Evolutionary conservation across 768 basidiomycete genomes (phyloP), one percentile per base, ranked within the genome.

Genomic region (Dacryopinax spathularia): DNA sequence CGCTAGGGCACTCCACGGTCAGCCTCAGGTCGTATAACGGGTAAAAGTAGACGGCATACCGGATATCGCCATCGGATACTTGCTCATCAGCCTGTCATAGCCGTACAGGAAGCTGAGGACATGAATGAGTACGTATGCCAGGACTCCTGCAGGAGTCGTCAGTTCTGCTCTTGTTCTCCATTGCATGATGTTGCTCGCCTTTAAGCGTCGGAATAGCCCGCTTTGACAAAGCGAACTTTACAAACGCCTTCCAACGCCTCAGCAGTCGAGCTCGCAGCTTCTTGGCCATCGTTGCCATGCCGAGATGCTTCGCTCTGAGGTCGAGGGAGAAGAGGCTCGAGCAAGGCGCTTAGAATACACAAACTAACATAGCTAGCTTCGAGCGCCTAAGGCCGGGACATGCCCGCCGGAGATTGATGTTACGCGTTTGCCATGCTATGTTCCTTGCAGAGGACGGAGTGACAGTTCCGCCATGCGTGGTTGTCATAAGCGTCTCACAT

Each of bases 101-200:
- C 63, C 62, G 10, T 62, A 35, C 22, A 68, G 63, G 33, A 73
- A 68, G 60, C 68, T 64, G 33, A 73, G 56, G 16, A 71, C 62
- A 31, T 70, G 65, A n/a, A 69, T 69, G n/a, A 73, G 60, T 12
- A 65, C 63, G 62, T 70, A 73, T 18, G 70, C 67, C 3, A 73
- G 56, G 27, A 67, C 64, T 34, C 69, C 72, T 66, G 56, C 33
- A 34, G 25, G 16, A 41, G 12, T 10, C 4, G 25, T 10, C 37
- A 7, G 34, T 59, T 10, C 13, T 61, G 31, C 34, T 33, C 33
- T 61, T 29, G 6, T 35, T 3, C 34, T 22, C 31, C 25, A 61
- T 10, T 15, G 18, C 29, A 64, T 60, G 43, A 13, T 7, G 43
- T 44, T 44, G 43, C 48, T 25, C 13, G 31, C 48, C 48, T 56